Evolutionary conservation across 2,329 filamentous ascomycete species (phyloP).

Genomic region (Alternaria rosae): DNA sequence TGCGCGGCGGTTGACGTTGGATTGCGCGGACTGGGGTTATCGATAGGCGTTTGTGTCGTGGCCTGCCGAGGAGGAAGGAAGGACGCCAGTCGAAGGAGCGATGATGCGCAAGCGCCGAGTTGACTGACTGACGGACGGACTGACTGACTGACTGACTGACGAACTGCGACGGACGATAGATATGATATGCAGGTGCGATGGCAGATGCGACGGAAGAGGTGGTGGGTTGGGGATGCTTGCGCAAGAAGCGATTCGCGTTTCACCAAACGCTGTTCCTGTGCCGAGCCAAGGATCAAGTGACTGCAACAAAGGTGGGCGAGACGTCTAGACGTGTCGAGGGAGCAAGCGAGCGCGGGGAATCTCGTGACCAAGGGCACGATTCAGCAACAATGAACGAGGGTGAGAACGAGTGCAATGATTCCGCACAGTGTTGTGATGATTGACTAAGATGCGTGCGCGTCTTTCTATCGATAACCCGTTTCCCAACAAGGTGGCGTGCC

Average conservation of each 20-base stretch:
- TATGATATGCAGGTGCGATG: background rate
- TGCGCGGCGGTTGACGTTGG: constrained; percentile 12
- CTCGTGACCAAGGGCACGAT: background rate
- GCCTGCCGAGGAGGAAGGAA: background rate
- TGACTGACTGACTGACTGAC: background rate
- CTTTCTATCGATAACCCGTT: constrained; percentile 3
- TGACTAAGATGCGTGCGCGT: background rate
- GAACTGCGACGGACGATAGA: constrained; percentile 2
- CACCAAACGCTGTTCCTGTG: constrained; percentile 42
- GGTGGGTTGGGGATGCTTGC: constrained; percentile 12
- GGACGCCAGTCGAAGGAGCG: background rate
- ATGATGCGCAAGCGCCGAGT: constrained; percentile 3
- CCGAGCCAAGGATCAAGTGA: constrained; percentile 11
- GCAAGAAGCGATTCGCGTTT: constrained; percentile 43
- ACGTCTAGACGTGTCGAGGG: background rate
- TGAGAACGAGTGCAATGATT: background rate
- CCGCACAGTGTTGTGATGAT: background rate
- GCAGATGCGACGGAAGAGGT: constrained; percentile 3
- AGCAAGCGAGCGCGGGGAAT: background rate
- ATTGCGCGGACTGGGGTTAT: constrained; percentile 11
- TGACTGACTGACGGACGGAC: background rate
- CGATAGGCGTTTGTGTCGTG: constrained; percentile 10
- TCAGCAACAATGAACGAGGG: background rate
- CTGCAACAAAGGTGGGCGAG: constrained; percentile 12
- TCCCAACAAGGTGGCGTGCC: constrained; percentile 9